Base-by-base conservation (phyloP, 2,329 filamentous ascomycete species). In the Penicillium palitans region DNA sequence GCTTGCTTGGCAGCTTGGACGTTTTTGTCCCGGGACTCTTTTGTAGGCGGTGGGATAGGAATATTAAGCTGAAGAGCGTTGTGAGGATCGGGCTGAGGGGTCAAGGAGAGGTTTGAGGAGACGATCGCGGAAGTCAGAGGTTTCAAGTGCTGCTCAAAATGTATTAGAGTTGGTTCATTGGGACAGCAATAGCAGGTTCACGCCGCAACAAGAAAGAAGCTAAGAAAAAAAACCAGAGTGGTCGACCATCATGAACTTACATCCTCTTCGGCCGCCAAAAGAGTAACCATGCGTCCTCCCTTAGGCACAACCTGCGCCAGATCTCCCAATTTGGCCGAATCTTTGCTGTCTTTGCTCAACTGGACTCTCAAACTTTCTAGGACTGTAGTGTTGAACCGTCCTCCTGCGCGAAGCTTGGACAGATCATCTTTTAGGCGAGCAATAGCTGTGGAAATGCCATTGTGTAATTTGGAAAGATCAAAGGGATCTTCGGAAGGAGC, bases 271-370 rank as follows among this genome's bases (percentile, higher is more conserved):
- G 85, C 83, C 40, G 84, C 84, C 24, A 88, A 71, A n/a, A 90
- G 77, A 58, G 84, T 82, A 31, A 89, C 72, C 65, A 80, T 80
- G 55, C 87, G 74, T 12, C 87, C 80, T 27, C 82, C 86, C 66
- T 87, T 86, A 0, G 86, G 85, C 40, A 90, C 78, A 17, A 90
- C 84, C 68, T 89, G 87, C 3, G 87, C 87, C 57, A 90, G 68
- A 68, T 89, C 87, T 10, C 82, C 80, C 51, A 90, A 66, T 61
- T 76, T 80, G 49, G 83, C 79, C 2, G 74, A 82, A 58, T 83
- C 77, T 58, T 82, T 84, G 24, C 54, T 66, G 21, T 73, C 73
- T 75, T 87, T 84, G 58, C 76, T 79, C 48, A 87, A 66, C 50
- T 81, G 76, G n/a, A 90, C 87, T 39, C 81, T 80, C 53, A 90